Evolutionary conservation across 495 filamentous ascomycete species (phyloP).

Genomic region (Lasiosphaeriaceae sp.): DNA sequence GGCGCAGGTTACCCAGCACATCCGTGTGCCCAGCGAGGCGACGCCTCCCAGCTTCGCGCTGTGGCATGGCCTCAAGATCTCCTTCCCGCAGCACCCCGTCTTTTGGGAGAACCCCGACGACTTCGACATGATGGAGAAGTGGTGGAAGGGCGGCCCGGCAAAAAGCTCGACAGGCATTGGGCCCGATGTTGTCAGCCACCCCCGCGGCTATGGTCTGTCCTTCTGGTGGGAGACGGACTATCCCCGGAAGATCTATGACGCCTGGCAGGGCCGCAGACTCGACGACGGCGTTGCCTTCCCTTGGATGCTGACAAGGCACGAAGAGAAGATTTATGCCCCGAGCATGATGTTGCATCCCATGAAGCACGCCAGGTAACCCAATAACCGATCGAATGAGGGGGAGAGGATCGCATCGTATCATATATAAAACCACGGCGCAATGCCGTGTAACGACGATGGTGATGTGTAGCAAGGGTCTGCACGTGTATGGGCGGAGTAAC

Average conservation of each 20-base stretch:
- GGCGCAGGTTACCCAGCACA: constrained; percentile 22
- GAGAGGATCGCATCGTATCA: too few species aligned
- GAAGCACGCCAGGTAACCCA: constrained; percentile 18
- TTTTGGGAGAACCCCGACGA: constrained; percentile 23
- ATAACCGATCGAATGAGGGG: too few species aligned
- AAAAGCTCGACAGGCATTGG: constrained; percentile 23
- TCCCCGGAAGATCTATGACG: constrained; percentile 20
- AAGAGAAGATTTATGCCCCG: constrained; percentile 25
- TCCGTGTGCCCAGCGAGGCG: constrained; percentile 34
- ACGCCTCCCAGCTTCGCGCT: constrained; percentile 37
- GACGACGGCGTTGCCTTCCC: constrained; percentile 11
- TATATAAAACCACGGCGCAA: too few species aligned
- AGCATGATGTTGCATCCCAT: constrained; percentile 33
- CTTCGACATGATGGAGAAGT: constrained; percentile 12
- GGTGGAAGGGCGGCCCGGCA: constrained; percentile 35
- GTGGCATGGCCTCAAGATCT: constrained; percentile 40
- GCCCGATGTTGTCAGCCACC: constrained; percentile 19
- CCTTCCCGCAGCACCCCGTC: constrained; percentile 34
- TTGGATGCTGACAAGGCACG: constrained; percentile 19
- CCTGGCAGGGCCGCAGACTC: constrained; percentile 20
- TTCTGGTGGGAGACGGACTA: constrained; percentile 34
- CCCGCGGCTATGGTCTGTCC: constrained; percentile 21
- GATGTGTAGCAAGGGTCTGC: too few species aligned
- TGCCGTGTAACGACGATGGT: too few species aligned
- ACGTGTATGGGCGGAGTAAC: too few species aligned